Percentiles rank a stretch among this genome's conserved stretches.
phyloP scores from a whole-genome alignment of 179 eudicot genomes.

The Amaranthus tricolor region DNA sequence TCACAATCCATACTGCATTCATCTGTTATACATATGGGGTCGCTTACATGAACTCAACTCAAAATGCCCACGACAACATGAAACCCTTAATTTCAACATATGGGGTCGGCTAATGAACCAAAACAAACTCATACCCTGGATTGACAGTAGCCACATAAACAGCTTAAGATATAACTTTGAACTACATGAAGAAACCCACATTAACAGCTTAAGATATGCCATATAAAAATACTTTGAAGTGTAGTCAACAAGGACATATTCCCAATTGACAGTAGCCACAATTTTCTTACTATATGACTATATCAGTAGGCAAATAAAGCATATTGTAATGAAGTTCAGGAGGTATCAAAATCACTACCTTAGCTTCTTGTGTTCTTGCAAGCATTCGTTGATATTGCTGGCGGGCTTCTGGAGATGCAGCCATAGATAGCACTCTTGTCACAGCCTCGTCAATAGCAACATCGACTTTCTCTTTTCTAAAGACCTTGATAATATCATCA shows the following conservation, averaged over 20 bases:
- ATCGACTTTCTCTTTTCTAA: constrained; percentile 78
- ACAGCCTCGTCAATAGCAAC: constrained; percentile 76
- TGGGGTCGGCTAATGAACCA: no score
- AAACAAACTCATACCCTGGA: no score
- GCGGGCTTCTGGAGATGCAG: constrained; percentile 67
- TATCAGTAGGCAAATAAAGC: not conserved
- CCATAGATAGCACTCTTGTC: constrained; percentile 78
- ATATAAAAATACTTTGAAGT: not conserved
- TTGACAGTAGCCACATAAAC: no score
- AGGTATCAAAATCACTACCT: constrained; percentile 38
- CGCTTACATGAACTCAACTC: not conserved
- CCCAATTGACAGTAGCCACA: not conserved
- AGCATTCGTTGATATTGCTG: constrained; percentile 85
- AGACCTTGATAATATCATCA: constrained; percentile 68
- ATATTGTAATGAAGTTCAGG: not conserved
- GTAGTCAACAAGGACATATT: not conserved
- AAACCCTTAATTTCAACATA: not conserved
- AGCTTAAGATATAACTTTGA: no score
- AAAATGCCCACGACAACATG: not conserved
- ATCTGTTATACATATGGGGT: no score
- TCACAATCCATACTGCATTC: no score
- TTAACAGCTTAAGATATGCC: not conserved
- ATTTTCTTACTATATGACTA: not conserved
- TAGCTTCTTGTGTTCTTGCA: constrained; percentile 63
- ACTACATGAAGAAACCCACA: not conserved